Percentiles rank a stretch among this genome's conserved stretches.
These are phyloP conservation scores for Colletotrichum simmondsii DNA, from an alignment of 2,329 filamentous ascomycete species.

Conservation along the genomic window DNA sequence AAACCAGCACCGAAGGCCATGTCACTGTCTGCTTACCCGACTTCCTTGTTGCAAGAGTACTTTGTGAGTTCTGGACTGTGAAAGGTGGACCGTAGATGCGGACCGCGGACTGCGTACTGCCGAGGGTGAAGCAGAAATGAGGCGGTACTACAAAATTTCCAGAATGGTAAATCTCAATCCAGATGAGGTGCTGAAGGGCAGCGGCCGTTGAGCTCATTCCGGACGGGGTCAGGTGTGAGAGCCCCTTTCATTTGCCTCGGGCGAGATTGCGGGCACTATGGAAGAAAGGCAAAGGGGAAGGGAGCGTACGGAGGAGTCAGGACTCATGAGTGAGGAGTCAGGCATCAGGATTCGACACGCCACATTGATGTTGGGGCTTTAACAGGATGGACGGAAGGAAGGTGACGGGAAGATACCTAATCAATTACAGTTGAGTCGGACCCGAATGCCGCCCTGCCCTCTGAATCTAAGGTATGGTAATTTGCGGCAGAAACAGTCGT, in stretches of 20 bases:
- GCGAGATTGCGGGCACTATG: background rate
- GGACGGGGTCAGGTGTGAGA: background rate
- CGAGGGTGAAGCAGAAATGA: background rate
- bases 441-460: background rate
- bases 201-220: background rate
- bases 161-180: background rate
- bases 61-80: background rate
- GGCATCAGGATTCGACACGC: no score
- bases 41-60: no score
- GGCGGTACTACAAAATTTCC: background rate
- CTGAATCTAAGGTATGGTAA: background rate
- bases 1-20: background rate
- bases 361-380: background rate
- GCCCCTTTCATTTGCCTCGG: background rate
- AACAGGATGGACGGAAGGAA: background rate
- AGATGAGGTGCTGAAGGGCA: background rate
- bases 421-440: conserved; percentile 1
- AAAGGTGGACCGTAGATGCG: background rate
- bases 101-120: background rate
- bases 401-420: background rate
- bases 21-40: background rate
- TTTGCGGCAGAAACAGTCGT: no score
- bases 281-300: background rate
- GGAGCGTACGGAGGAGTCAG: no score
- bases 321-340: no score